Percentiles rank a stretch among this genome's conserved stretches.
These are phyloP conservation scores for Spatholobus suberectus DNA, from an alignment of 306 rosid genomes.

Conservation along the genomic window DNA sequence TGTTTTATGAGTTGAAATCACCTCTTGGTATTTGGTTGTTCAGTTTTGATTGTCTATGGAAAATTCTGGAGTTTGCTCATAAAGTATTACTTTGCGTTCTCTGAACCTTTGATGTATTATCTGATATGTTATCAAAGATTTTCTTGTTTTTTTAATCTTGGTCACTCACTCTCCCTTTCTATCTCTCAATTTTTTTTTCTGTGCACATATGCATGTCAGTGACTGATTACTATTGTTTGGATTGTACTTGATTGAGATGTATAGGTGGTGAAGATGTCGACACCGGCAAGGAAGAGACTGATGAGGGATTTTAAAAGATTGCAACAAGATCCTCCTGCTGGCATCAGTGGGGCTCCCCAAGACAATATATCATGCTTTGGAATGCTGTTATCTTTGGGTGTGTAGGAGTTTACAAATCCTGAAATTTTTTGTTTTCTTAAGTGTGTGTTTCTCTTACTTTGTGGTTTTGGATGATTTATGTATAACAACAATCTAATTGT, in stretches of 20 bases:
- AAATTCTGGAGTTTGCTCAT: conserved; percentile 12
- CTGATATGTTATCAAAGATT: background rate
- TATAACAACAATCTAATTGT: conserved; percentile 29
- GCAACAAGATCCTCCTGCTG: conserved; percentile 96
- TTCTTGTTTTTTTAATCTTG: background rate
- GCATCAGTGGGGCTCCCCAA: conserved; percentile 96
- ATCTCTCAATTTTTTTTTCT: background rate
- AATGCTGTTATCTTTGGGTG: conserved; percentile 98
- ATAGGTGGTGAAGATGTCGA: conserved; percentile 88
- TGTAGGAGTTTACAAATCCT: conserved; percentile 28
- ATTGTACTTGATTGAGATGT: conserved; percentile 37
- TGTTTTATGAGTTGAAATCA: background rate
- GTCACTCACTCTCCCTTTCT: background rate
- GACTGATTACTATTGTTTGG: conserved; percentile 14
- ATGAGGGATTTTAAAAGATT: conserved; percentile 96
- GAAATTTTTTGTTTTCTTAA: background rate
- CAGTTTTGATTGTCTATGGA: conserved; percentile 20
- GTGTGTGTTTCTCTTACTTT: background rate
- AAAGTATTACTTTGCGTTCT: conserved; percentile 2
- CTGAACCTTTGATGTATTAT: background rate
- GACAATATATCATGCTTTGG: conserved; percentile 96
- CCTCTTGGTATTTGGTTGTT: conserved; percentile 5
- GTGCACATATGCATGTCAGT: background rate
- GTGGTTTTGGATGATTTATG: conserved; percentile 29
- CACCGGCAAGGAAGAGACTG: conserved; percentile 91